Conservation (phyloP, 257 asterid species). For the Plantago ovata region DNA sequence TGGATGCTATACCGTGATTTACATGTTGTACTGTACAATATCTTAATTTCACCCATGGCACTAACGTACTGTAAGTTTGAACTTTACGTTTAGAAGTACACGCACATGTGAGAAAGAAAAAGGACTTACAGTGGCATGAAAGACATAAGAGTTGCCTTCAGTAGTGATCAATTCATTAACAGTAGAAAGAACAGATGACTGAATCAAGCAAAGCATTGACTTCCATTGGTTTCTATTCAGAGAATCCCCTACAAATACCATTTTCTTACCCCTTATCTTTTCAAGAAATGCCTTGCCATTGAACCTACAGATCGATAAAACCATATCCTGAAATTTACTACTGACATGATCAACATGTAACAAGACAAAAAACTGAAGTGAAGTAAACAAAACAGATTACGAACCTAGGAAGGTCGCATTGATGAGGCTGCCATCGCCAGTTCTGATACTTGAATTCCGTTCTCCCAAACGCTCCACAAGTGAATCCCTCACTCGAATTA, state of each 20-base stretch:
- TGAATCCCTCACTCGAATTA: constrained; percentile 32
- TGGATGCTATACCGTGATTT: too few species aligned
- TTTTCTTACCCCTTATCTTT: constrained; percentile 41
- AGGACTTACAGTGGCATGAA: constrained; percentile 33
- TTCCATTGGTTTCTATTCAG: constrained; percentile 47
- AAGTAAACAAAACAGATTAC: too few species aligned
- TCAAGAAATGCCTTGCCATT: constrained; percentile 35
- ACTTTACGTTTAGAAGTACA: too few species aligned
- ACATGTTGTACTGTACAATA: too few species aligned
- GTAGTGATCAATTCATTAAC: constrained; percentile 9
- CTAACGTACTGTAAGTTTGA: too few species aligned
- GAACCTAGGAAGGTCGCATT: constrained; percentile 43
- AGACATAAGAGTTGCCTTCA: constrained; percentile 20
- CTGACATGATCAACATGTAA: too few species aligned
- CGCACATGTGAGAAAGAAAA: neutral
- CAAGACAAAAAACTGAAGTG: too few species aligned
- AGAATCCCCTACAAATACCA: constrained; percentile 55
- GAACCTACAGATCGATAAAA: constrained; percentile 33
- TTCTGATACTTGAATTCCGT: constrained; percentile 30
- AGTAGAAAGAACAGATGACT: constrained; percentile 35
- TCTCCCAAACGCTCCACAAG: constrained; percentile 36
- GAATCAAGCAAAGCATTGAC: constrained; percentile 46
- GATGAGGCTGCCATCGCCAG: constrained; percentile 51
- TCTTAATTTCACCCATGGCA: too few species aligned
- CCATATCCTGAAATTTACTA: too few species aligned